Conservation (phyloP, 257 asterid genomes). For the Scutellaria minor region DNA sequence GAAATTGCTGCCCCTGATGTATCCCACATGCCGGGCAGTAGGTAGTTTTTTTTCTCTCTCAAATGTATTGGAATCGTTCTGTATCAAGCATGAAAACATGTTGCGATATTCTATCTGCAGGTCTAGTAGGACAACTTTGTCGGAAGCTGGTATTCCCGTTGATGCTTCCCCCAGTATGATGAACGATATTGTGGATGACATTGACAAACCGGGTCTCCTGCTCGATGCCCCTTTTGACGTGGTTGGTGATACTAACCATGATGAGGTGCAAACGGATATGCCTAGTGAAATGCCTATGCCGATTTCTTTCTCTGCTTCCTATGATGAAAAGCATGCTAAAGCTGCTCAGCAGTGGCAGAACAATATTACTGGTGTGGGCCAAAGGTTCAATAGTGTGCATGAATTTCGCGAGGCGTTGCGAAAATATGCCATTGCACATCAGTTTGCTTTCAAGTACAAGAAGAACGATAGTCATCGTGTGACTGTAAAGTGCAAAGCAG, state of each 20-base stretch:
- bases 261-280: conserved; percentile 47
- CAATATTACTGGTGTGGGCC: conserved; percentile 95
- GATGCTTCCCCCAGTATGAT: conserved; percentile 64
- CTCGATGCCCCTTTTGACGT: conserved; percentile 74
- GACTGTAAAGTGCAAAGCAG: conserved; percentile 96
- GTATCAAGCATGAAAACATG: conserved; percentile 40
- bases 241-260: conserved; percentile 70
- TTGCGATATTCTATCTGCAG: conserved; percentile 54
- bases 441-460: conserved; percentile 93
- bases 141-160: conserved; percentile 68
- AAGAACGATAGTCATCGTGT: conserved; percentile 98
- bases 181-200: conserved; percentile 65
- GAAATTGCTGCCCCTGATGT: conserved; percentile 73
- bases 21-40: conserved; percentile 91
- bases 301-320: conserved; percentile 47
- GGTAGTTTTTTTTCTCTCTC: conserved; percentile 60
- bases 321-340: conserved; percentile 71
- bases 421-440: conserved; percentile 90
- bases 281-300: conserved; percentile 61
- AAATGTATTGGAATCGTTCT: conserved; percentile 30
- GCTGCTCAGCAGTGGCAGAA: conserved; percentile 92
- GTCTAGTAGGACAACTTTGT: conserved; percentile 90
- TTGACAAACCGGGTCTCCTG: conserved; percentile 60
- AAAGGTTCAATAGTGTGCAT: conserved; percentile 89
- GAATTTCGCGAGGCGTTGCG: conserved; percentile 97